Conservation (phyloP, 2,329 filamentous ascomycete genomes). For the Zalaria sp. region DNA sequence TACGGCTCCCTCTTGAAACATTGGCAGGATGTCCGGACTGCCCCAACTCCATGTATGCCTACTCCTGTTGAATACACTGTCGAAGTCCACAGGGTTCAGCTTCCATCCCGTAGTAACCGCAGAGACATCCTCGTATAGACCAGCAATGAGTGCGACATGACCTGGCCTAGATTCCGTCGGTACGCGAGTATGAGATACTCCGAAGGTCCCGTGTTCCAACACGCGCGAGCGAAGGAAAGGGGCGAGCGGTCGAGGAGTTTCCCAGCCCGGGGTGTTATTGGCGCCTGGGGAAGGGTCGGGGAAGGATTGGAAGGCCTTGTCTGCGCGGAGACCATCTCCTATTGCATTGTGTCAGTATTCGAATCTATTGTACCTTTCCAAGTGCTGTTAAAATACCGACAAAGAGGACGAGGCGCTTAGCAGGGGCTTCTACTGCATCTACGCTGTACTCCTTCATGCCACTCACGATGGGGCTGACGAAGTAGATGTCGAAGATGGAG, state of each 20-base stretch:
- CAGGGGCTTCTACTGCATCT: conserved; percentile 54
- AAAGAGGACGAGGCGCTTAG: conserved; percentile 80
- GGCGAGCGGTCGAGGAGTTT: conserved; percentile 69
- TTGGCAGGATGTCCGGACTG: conserved; percentile 89
- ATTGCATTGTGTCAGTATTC: conserved; percentile 2
- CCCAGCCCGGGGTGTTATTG: conserved; percentile 43
- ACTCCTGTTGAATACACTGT: conserved; percentile 96
- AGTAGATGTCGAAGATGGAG: conserved; percentile 98
- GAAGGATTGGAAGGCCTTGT: conserved; percentile 93
- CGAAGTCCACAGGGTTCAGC: conserved; percentile 93
- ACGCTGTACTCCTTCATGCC: conserved; percentile 78
- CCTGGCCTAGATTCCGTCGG: conserved; percentile 93
- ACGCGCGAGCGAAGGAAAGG: conserved; percentile 85
- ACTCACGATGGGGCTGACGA: conserved; percentile 91
- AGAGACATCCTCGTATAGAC: conserved; percentile 94
- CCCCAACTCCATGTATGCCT: conserved; percentile 99
- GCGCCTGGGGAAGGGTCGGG: conserved; percentile 62
- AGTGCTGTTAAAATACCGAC: conserved; percentile 47
- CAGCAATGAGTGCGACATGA: conserved; percentile 92
- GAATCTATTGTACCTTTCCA: background rate
- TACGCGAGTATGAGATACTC: conserved; percentile 90
- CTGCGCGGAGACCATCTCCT: conserved; percentile 85
- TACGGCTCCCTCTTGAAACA: conserved; percentile 90
- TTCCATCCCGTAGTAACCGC: conserved; percentile 98
- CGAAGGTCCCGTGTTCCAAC: conserved; percentile 83